phyloP scores from a whole-genome alignment of 1,284 basidiomycete genomes.

The Sporisorium reilianum region DNA sequence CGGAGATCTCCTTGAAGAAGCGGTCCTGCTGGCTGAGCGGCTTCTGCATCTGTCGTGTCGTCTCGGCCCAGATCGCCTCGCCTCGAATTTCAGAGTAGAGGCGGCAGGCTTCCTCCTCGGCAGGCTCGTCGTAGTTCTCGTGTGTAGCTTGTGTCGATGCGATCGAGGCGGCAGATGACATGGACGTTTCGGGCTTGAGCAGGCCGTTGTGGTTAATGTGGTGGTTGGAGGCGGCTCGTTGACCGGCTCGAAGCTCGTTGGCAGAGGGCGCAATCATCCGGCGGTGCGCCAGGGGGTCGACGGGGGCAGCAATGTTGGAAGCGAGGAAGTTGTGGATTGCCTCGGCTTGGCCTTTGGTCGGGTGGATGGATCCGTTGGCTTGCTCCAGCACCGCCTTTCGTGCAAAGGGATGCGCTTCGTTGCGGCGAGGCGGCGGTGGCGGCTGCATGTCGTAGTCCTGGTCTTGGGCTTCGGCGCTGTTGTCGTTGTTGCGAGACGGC shows the following conservation, averaged over 20 bases:
- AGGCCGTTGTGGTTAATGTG: constrained; percentile 15
- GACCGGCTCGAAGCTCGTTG: constrained; percentile 31
- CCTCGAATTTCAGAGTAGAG: constrained; percentile 45
- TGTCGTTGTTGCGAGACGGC: constrained; percentile 1
- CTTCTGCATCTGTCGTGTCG: constrained; percentile 38
- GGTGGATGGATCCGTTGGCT: constrained; percentile 32
- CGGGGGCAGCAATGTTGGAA: constrained; percentile 36
- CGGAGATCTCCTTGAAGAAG: constrained; percentile 37
- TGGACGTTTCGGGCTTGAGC: constrained; percentile 4
- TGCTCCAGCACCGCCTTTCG: constrained; percentile 15
- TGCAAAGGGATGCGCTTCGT: constrained; percentile 44
- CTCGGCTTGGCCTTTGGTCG: constrained; percentile 36
- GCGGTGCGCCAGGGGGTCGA: constrained; percentile 38
- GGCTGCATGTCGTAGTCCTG: constrained; percentile 37
- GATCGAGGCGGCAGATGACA: constrained; percentile 8
- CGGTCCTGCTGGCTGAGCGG: constrained; percentile 34
- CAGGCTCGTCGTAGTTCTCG: constrained; percentile 24
- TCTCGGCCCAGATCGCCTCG: constrained; percentile 54
- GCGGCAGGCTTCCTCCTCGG: constrained; percentile 32
- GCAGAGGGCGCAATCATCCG: constrained; percentile 27
- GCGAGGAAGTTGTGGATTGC: constrained; percentile 48
- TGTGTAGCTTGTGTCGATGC: constrained; percentile 13
- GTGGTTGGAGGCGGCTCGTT: constrained; percentile 15
- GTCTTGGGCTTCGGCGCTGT: constrained; percentile 4
- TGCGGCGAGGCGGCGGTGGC: constrained; percentile 39